These are phyloP conservation scores for Rhynchospora pubera DNA, from an alignment of 176 grass and related monocot species.

Conservation along the genomic window DNA sequence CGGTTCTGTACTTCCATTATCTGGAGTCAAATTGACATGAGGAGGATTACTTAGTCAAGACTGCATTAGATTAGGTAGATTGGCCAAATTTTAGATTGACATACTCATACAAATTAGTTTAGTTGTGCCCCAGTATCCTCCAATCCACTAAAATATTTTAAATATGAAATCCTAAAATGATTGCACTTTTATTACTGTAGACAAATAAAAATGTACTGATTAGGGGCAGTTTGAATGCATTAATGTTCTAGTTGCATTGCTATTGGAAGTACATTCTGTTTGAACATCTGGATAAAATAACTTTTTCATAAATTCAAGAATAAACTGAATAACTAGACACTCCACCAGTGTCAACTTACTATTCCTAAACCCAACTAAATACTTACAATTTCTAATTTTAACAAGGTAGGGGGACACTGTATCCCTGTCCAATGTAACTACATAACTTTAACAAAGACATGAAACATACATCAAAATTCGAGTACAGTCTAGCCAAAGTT, in stretches of 20 bases:
- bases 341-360: no score
- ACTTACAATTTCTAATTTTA: neutral
- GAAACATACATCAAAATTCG: neutral
- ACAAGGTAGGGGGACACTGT: neutral
- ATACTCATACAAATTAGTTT: neutral
- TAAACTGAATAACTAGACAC: neutral
- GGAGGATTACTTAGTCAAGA: neutral
- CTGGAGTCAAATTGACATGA: neutral
- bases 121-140: neutral
- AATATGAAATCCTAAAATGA: neutral
- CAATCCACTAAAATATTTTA: neutral
- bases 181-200: neutral
- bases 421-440: neutral
- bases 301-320: neutral
- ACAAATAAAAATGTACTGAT: neutral
- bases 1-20: neutral
- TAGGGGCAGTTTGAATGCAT: neutral
- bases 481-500: neutral
- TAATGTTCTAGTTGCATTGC: neutral
- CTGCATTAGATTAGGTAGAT: neutral
- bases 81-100: neutral
- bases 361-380: no score
- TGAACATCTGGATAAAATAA: neutral
- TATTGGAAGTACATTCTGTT: neutral
- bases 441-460: neutral